Conservation (phyloP, 257 asterid genomes). For the Primulina tabacum region DNA sequence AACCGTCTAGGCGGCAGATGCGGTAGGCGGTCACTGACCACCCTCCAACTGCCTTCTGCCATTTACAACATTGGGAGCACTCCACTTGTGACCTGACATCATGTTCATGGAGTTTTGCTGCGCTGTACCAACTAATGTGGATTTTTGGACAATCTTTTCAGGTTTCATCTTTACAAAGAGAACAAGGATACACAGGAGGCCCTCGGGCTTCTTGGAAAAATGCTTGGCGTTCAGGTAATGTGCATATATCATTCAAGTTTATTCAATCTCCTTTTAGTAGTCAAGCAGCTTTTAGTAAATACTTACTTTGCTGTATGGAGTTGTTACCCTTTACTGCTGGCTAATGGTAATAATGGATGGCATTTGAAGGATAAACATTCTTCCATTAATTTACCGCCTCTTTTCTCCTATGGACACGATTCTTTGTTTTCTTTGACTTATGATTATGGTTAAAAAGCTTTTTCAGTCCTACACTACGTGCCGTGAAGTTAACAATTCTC, state of each 20-base stretch:
- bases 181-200: slow-evolving; percentile 98
- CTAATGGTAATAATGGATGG: slow-evolving; percentile 1
- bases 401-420: neutral
- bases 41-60: no score
- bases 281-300: slow-evolving; percentile 14
- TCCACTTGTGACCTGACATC: neutral
- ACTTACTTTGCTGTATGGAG: neutral
- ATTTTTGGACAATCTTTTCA: slow-evolving; percentile 28
- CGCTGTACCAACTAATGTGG: slow-evolving; percentile 20
- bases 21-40: no score
- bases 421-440: slow-evolving; percentile 3
- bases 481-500: slow-evolving; percentile 24
- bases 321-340: slow-evolving; percentile 18
- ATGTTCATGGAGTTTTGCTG: slow-evolving; percentile 20
- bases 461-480: slow-evolving; percentile 17
- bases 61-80: neutral
- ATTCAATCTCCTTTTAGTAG: slow-evolving; percentile 15
- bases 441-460: slow-evolving; percentile 5
- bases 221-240: slow-evolving; percentile 93
- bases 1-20: no score
- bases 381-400: slow-evolving; percentile 21
- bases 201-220: slow-evolving; percentile 73
- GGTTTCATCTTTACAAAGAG: slow-evolving; percentile 97
- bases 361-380: slow-evolving; percentile 15
- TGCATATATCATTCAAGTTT: slow-evolving; percentile 18